phyloP scores from a whole-genome alignment of 768 basidiomycete species.

The Tulasnella sp. region DNA sequence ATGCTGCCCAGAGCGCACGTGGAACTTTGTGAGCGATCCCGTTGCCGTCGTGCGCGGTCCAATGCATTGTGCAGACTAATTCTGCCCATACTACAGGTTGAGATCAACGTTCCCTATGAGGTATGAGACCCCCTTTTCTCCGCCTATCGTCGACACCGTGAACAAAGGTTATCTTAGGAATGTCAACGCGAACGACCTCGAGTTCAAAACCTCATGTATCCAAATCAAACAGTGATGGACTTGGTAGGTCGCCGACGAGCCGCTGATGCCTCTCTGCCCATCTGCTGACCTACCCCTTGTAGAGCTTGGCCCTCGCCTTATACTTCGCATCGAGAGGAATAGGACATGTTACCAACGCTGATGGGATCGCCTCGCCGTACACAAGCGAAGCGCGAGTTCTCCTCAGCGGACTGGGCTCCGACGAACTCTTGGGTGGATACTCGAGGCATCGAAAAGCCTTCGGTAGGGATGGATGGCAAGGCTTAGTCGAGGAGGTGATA shows the following conservation, averaged over 20 bases:
- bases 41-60: background rate
- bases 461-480: conserved; percentile 57
- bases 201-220: conserved; percentile 69
- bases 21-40: conserved; percentile 74
- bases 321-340: conserved; percentile 84
- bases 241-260: conserved; percentile 44
- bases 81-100: conserved; percentile 44
- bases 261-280: background rate
- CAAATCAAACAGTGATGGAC: conserved; percentile 82
- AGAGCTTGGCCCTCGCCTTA: conserved; percentile 88
- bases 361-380: conserved; percentile 43
- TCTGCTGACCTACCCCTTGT: background rate
- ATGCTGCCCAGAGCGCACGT: conserved; percentile 68
- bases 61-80: background rate
- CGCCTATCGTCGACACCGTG: background rate
- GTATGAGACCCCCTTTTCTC: conserved; percentile 34
- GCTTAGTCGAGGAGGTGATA: conserved; percentile 69
- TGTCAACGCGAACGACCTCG: conserved; percentile 46
- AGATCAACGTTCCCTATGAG: conserved; percentile 75
- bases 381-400: conserved; percentile 71
- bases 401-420: conserved; percentile 86
- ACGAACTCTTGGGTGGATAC: conserved; percentile 93
- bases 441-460: conserved; percentile 78
- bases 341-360: conserved; percentile 45
- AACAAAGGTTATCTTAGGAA: conserved; percentile 42